Evolutionary conservation across 148 eudicot genomes (phyloP), one percentile per base, ranked within the genome.

Genomic region (Rhododendron griersonianum): DNA sequence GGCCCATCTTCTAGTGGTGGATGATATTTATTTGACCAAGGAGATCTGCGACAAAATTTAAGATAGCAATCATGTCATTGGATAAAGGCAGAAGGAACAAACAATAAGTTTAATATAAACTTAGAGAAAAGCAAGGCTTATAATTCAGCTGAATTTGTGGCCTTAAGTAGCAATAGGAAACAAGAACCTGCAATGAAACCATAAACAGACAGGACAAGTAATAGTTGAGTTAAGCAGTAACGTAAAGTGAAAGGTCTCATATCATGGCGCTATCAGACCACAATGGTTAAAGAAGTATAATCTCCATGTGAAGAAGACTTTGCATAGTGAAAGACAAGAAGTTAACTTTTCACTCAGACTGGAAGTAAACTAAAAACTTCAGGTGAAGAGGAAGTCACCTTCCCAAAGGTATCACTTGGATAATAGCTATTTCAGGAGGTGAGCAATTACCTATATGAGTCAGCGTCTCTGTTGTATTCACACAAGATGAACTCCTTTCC

Each of bases 381-480:
- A 25, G 28, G 48, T 35, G n/a, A 44, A 63, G 61, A 33, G 19
- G 57, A 39, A 65, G 81, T 84, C 35, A 73, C 80, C 18, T 6
- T 53, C 80, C 23, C 18, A 35, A n/a, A 71, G 25, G 18, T 18
- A 84, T 51, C 81, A 84, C 18, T 2, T 9, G 14, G 44, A 65
- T 37, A 23, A 48, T 37, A 81, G 44, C 37, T 81, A 65, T 84
- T 55, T 83, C 74, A 47, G n/a, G 63, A 61, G 30, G 50, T 19
- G 13, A 88, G 50, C 76, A 77, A 84, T 87, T 90, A 96, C 99
- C 99, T 93, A 82, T 96, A 96, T 5, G 99, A 96, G 91, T 96
- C 99, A 82, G 99, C 99, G 86, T 96, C 99, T 88, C 99, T 91
- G 86, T 96, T 96, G 91, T 96, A 96, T 84, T 96, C 99, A 44